Base-by-base conservation (phyloP, 441 rosid genomes). In the Euphorbia celastroides region DNA sequence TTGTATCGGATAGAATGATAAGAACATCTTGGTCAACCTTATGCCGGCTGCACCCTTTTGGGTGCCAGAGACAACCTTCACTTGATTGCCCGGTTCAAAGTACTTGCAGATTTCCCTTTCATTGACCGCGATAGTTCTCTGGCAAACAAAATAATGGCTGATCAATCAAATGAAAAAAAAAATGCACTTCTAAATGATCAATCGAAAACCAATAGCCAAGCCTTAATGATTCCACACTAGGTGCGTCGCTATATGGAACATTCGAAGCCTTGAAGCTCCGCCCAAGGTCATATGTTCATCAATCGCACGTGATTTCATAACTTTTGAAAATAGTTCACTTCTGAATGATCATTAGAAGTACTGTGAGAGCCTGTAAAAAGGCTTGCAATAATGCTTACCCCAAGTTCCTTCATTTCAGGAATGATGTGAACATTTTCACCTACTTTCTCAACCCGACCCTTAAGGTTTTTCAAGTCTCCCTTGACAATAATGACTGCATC, bases 381-480 rank as follows among this genome's bases (percentile, higher is more conserved):
- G 5, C 2, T 19, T 46, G 31, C 31, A 22, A 52, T 58, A 72
- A 50, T 72, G 70, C 94, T 88, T 87, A 95, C 98, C 56, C 95
- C 95, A 76, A 95, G 96, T 73, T 81, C 99, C 80, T 92, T 86
- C 92, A 87, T 78, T 78, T 85, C 97, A 60, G 99, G 92, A 73
- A 85, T 85, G 65, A 95, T 84, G 73, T 87, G 88, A 32, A 92
- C 95, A 82, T 81, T 90, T 73, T 92, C 96, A 74, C 92, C 99
- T 41, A 92, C 98, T 77, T 95, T 95, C 83, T 95, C 98, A 69
- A 92, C 95, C 97, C 96, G 86, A 62, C 99, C 99, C 80, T 92
- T 95, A 50, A 95, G 83, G 73, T 83, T 90, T 79, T 87, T 95
- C 10, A 95, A 83, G 81, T 95, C 99, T 23, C 99, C 97, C 81